Evolutionary conservation across 306 rosid genomes (phyloP).

Genomic region (Crotalaria pallida): DNA sequence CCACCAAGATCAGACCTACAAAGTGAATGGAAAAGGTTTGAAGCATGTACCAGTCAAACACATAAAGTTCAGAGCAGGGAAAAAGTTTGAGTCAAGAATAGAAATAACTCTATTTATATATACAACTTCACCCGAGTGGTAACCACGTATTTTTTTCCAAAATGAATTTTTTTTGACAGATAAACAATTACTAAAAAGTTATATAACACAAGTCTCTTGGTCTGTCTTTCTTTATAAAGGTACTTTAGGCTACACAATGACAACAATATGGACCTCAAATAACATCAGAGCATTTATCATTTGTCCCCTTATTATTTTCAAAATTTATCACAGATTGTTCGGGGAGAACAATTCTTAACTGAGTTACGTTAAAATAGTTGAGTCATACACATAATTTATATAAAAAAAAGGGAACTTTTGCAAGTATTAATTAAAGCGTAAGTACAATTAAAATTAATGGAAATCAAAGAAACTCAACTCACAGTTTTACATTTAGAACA

Average conservation of each 20-base stretch:
- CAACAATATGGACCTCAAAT: background rate
- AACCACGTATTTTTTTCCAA: background rate
- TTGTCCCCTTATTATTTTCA: background rate
- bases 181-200: background rate
- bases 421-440: background rate
- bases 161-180: background rate
- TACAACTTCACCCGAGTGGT: background rate
- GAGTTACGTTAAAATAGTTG: background rate
- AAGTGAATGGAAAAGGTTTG: background rate
- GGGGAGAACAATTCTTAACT: background rate
- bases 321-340: background rate
- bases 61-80: background rate
- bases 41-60: background rate
- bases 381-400: background rate
- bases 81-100: background rate
- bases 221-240: no score
- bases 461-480: constrained; percentile 26
- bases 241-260: background rate
- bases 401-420: background rate
- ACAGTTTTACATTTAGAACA: constrained; percentile 52
- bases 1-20: constrained; percentile 53
- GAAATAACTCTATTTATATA: background rate
- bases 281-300: background rate
- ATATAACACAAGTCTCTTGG: background rate
- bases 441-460: background rate